phyloP scores from a whole-genome alignment of 805 yeast species.

The Dipodascus geniculatus region DNA sequence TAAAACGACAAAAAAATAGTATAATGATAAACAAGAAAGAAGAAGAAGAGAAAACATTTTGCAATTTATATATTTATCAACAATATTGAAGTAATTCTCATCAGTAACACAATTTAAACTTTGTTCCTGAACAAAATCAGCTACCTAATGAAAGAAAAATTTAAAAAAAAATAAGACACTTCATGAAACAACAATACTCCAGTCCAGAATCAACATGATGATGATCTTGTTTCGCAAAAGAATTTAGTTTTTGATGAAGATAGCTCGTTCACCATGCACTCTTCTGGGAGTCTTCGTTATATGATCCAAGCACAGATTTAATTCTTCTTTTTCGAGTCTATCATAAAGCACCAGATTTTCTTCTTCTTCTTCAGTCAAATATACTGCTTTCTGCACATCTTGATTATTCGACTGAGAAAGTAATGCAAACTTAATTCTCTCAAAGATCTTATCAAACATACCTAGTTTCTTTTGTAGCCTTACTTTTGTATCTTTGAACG shows the following conservation, averaged over 20 bases:
- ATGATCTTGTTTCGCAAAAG: neutral
- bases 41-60: neutral
- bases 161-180: neutral
- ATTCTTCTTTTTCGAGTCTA: slow-evolving; percentile 33
- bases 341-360: slow-evolving; percentile 46
- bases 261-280: slow-evolving; percentile 41
- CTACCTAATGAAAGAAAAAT: neutral
- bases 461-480: slow-evolving; percentile 66
- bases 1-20: neutral
- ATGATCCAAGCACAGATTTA: slow-evolving; percentile 70
- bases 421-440: slow-evolving; percentile 57
- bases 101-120: neutral
- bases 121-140: neutral
- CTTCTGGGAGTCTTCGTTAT: slow-evolving; percentile 67
- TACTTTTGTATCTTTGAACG: slow-evolving; percentile 44
- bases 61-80: neutral
- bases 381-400: slow-evolving; percentile 24
- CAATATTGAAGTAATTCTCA: neutral
- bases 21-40: neutral
- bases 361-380: slow-evolving; percentile 29
- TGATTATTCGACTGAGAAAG: slow-evolving; percentile 20
- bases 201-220: neutral
- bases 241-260: slow-evolving; percentile 34
- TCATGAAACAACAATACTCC: neutral
- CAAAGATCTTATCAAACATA: slow-evolving; percentile 67